These are phyloP conservation scores for Scutellaria galericulata DNA, from an alignment of 257 asterid genomes.

Conservation along the genomic window DNA sequence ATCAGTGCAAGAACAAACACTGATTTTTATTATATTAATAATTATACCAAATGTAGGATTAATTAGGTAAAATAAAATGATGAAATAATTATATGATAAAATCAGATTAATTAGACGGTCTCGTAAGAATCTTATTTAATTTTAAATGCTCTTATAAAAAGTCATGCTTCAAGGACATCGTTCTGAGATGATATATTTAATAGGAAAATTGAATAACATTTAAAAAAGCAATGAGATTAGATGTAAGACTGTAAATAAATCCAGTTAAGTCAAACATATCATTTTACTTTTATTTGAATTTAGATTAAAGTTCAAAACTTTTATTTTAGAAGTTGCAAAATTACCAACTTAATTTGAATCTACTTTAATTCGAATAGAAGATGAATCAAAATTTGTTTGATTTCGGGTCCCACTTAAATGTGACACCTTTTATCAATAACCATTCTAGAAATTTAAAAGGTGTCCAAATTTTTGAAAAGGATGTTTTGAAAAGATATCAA, in stretches of 20 bases:
- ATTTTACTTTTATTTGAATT: not conserved
- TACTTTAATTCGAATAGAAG: not conserved
- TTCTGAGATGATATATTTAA: too few species aligned
- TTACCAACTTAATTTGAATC: not conserved
- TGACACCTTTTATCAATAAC: slow-evolving; percentile 25
- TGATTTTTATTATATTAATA: too few species aligned
- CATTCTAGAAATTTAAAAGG: slow-evolving; percentile 10
- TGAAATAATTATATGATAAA: too few species aligned
- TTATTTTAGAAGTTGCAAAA: not conserved
- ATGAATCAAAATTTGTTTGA: not conserved
- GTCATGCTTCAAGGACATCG: too few species aligned
- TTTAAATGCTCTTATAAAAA: too few species aligned
- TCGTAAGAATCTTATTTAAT: too few species aligned
- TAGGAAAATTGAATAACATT: too few species aligned
- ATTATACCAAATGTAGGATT: too few species aligned
- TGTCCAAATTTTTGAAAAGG: slow-evolving; percentile 9
- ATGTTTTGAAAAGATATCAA: not conserved
- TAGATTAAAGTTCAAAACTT: not conserved
- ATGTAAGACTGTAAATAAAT: not conserved
- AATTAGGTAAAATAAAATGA: too few species aligned
- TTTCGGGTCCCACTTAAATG: not conserved
- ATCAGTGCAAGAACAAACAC: too few species aligned
- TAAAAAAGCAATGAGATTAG: not conserved
- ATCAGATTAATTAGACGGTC: too few species aligned
- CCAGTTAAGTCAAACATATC: not conserved